phyloP scores from a whole-genome alignment of 805 yeast genomes.

The Nakazawaea peltata region DNA sequence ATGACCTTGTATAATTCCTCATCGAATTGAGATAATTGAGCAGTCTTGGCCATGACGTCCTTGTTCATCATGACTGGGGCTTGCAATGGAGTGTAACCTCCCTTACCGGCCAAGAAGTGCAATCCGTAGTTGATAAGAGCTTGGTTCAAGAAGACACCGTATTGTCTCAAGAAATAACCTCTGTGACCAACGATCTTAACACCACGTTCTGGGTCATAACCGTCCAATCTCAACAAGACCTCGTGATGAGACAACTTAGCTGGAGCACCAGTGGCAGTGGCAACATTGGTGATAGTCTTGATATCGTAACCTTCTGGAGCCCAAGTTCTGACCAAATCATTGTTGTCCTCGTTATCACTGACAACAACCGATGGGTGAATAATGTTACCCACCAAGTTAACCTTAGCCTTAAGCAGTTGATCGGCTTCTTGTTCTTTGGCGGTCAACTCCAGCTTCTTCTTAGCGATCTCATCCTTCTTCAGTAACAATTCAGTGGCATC shows the following conservation, averaged over 20 bases:
- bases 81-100: slow-evolving; percentile 84
- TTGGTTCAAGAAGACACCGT: slow-evolving; percentile 96
- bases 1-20: slow-evolving; percentile 96
- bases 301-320: slow-evolving; percentile 56
- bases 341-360: slow-evolving; percentile 85
- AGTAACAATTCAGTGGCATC: slow-evolving; percentile 81
- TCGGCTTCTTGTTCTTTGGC: slow-evolving; percentile 78
- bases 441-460: slow-evolving; percentile 58
- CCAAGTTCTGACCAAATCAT: slow-evolving; percentile 84
- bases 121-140: slow-evolving; percentile 96
- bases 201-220: slow-evolving; percentile 98
- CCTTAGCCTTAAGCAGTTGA: slow-evolving; percentile 63
- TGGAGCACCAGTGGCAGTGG: slow-evolving; percentile 69
- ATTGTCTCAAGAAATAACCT: slow-evolving; percentile 91
- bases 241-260: slow-evolving; percentile 92
- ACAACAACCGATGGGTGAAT: slow-evolving; percentile 89
- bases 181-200: slow-evolving; percentile 97
- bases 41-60: slow-evolving; percentile 98
- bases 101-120: slow-evolving; percentile 58
- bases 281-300: slow-evolving; percentile 49
- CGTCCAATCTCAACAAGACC: slow-evolving; percentile 87
- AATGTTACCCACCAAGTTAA: slow-evolving; percentile 85
- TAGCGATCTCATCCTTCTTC: slow-evolving; percentile 69
- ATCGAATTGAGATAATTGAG: slow-evolving; percentile 95
- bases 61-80: slow-evolving; percentile 99